These are phyloP conservation scores for Paecilomyces sp. DNA, from an alignment of 2,329 filamentous ascomycete genomes.

Conservation along the genomic window DNA sequence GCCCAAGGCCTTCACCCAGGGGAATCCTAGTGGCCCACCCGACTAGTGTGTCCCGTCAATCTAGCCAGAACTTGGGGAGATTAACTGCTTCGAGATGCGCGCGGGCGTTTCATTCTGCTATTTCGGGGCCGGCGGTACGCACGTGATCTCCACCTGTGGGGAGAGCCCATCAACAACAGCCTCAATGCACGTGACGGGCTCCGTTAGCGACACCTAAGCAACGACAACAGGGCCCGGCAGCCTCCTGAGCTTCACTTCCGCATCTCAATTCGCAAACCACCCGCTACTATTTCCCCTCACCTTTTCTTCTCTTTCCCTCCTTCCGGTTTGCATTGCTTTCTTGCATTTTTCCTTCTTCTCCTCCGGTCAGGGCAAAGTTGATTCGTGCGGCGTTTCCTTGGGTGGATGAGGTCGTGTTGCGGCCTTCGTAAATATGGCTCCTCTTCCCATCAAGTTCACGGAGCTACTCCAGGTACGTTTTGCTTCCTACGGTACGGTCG, in stretches of 20 bases:
- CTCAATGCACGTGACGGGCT: conserved; percentile 24
- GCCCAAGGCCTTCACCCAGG: neutral
- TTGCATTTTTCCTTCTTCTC: conserved; percentile 11
- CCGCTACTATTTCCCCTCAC: conserved; percentile 8
- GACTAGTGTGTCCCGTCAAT: neutral
- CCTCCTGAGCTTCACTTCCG: conserved; percentile 35
- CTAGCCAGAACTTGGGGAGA: neutral
- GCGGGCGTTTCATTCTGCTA: neutral
- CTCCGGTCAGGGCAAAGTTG: conserved; percentile 13
- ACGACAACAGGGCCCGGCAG: conserved; percentile 21
- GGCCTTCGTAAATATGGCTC: conserved; percentile 45
- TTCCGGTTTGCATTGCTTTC: conserved; percentile 4
- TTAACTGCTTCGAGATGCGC: neutral
- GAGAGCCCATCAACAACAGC: conserved; percentile 4
- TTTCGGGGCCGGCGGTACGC: neutral
- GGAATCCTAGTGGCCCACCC: neutral
- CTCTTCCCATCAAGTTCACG: conserved; percentile 86
- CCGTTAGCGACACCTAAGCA: conserved; percentile 36
- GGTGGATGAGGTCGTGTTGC: conserved; percentile 36
- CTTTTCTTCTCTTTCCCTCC: conserved; percentile 12
- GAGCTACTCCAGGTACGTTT: conserved; percentile 71
- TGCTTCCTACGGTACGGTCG: conserved; percentile 29
- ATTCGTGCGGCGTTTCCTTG: conserved; percentile 31
- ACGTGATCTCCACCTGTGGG: neutral
- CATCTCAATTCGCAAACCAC: conserved; percentile 15